Base-by-base conservation (phyloP, 768 basidiomycete species). In the Arthromyces matolae region DNA sequence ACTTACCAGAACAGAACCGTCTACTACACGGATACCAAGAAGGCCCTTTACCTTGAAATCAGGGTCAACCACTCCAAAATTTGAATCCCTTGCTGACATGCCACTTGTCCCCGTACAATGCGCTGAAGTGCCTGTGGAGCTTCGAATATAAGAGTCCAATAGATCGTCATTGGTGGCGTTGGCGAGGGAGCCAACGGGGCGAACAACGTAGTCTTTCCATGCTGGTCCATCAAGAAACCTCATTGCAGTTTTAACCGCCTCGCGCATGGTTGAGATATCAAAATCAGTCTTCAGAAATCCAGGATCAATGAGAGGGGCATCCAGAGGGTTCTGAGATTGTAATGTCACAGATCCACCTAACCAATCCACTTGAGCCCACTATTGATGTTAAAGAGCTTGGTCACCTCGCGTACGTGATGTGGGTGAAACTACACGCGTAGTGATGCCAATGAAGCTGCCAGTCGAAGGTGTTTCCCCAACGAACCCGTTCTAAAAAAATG, bases 341-440 rank as follows among this genome's bases (percentile, higher is more conserved):
- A 57, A 20, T 18, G 14, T 52, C 10, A 54, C 29, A 19, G 48
- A 47, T 12, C 51, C 53, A 29, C 51, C 48, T 50, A 37, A 32
- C n/a, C n/a, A n/a, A n/a, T n/a, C n/a, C n/a, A n/a, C n/a, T n/a
- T n/a, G n/a, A n/a, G n/a, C n/a, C n/a, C n/a, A n/a, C n/a, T n/a
- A n/a, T n/a, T n/a, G n/a, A n/a, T n/a, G n/a, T n/a, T n/a, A n/a
- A n/a, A n/a, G n/a, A n/a, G n/a, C n/a, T n/a, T n/a, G n/a, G n/a
- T n/a, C n/a, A n/a, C n/a, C n/a, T n/a, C n/a, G n/a, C 54, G 48
- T 16, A 54, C 55, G 55, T 7, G 58, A 59, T 2, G 50, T 54
- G 14, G 59, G 57, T 10, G 55, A 52, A 24, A 59, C 53, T 12
- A 55, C 50, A n/a, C 47, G 42, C 8, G 55, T 52, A 3, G 45